Evolutionary conservation across 805 yeast genomes (phyloP).

Genomic region (Teunomyces stri): DNA sequence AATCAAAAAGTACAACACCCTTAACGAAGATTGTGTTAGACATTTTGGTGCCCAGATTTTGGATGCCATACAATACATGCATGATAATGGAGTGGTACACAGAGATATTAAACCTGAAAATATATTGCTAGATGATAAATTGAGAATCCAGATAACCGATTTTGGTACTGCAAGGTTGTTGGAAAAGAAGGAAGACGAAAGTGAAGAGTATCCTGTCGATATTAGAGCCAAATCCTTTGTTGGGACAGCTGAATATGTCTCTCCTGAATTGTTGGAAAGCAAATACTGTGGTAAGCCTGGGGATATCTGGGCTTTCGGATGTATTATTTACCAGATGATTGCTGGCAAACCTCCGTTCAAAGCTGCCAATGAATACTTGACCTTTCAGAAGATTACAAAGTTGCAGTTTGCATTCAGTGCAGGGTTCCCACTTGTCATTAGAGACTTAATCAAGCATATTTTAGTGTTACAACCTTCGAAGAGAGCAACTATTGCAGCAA

Average conservation of each 20-base stretch:
- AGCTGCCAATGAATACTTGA: conserved; percentile 76
- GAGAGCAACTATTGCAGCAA: conserved; percentile 54
- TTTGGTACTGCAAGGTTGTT: conserved; percentile 80
- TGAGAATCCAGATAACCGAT: conserved; percentile 71
- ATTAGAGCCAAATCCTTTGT: conserved; percentile 77
- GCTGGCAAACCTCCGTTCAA: conserved; percentile 77
- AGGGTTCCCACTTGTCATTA: conserved; percentile 56
- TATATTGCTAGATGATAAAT: conserved; percentile 59
- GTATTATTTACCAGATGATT: conserved; percentile 59
- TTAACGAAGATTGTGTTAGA: conserved; percentile 65
- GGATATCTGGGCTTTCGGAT: conserved; percentile 63
- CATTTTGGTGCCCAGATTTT: conserved; percentile 73
- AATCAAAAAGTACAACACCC: conserved; percentile 65
- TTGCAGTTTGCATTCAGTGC: conserved; percentile 73
- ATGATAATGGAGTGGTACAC: conserved; percentile 72
- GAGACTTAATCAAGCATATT: conserved; percentile 64
- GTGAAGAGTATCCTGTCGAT: conserved; percentile 61
- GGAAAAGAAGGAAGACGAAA: conserved; percentile 45
- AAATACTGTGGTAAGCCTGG: conserved; percentile 64
- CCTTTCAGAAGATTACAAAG: conserved; percentile 79
- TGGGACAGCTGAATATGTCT: conserved; percentile 82
- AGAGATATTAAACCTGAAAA: conserved; percentile 85
- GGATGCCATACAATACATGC: conserved; percentile 72
- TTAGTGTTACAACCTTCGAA: conserved; percentile 69
- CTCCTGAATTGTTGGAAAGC: conserved; percentile 75